Evolutionary conservation across 305 asterid genomes (phyloP).

Genomic region (Euphrasia arctica): DNA sequence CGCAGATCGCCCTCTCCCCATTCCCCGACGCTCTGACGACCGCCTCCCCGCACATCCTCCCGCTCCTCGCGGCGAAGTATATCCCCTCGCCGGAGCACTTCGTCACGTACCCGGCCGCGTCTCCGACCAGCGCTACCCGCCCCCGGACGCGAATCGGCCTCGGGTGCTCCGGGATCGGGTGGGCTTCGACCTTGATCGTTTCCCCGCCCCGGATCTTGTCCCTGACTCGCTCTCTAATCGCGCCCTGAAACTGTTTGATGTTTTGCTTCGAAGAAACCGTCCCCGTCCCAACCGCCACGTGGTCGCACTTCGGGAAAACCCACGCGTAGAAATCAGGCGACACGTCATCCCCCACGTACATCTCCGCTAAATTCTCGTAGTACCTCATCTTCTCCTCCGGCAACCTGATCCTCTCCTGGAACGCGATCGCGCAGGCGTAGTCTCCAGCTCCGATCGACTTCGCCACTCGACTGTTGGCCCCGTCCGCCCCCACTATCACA

Average conservation of each 20-base stretch:
- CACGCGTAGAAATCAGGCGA: conserved; percentile 83
- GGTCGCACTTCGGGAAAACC: conserved; percentile 88
- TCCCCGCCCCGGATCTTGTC: conserved; percentile 55
- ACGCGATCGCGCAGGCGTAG: conserved; percentile 72
- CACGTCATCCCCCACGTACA: conserved; percentile 77
- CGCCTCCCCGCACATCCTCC: conserved; percentile 76
- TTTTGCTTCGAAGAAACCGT: conserved; percentile 45
- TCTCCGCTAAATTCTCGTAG: conserved; percentile 73
- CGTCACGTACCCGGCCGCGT: conserved; percentile 84
- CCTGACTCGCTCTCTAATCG: conserved; percentile 43
- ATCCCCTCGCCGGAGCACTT: conserved; percentile 87
- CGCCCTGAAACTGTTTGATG: conserved; percentile 55
- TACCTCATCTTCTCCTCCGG: conserved; percentile 70
- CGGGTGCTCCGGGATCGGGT: conserved; percentile 83
- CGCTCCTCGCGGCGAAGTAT: conserved; percentile 78
- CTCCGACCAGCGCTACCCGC: conserved; percentile 70
- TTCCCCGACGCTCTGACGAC: conserved; percentile 60
- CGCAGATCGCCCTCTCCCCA: conserved; percentile 53
- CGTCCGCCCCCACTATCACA: conserved; percentile 75
- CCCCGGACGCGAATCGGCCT: conserved; percentile 59
- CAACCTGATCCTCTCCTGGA: conserved; percentile 61
- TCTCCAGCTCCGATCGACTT: conserved; percentile 68
- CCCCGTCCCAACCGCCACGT: conserved; percentile 86
- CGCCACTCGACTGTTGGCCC: conserved; percentile 80
- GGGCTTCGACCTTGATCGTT: conserved; percentile 67